Evolutionary conservation across 805 yeast genomes (phyloP), one percentile per base, ranked within the genome.

Genomic region (Candida michaelii): DNA sequence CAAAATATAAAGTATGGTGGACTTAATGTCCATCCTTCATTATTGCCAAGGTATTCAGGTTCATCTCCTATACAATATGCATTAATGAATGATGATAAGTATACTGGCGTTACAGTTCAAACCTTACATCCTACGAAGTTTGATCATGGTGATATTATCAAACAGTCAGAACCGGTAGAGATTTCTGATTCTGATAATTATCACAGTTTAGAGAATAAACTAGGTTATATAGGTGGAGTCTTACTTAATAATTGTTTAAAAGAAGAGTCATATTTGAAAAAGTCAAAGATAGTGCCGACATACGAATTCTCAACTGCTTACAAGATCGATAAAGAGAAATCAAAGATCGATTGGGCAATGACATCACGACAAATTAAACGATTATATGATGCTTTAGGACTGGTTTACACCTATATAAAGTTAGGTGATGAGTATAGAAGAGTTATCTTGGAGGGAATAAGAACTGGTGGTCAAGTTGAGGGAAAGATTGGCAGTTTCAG

Each of bases 1-100:
- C 38, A 55, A 0, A 38, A 59, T 0, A 63, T 82, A 15, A 59
- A 60, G 10, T 79, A 60, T 54, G 89, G 90, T 3, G 95, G 97
- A 0, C 57, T 93, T 19, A 93, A 93, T 56, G 89, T 93, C 1
- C 99, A 93, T 59, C 99, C 99, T 0, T 89, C 97, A 0, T 59
- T 89, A 5, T 71, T 93, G 7, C 99, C 99, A 0, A 66, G 65
- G 35, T 79, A 86, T 52, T 77, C 89, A 2, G 99, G 99, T 0
- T 82, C 97, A 0, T 84, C 97, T 1, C 99, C 99, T 0, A 64
- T 93, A 3, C 98, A 91, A 47, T 73, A 79, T 46, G 82, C 97
- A 0, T 61, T 93, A 10, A 59, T 90, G 53, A 78, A 85, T 45
- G 71, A 72, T 30, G 89, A 84, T 49, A 27, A 48, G 0, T 45